Conservation (phyloP, 164 flowering plant genomes). For the Aristolochia fimbriata region DNA sequence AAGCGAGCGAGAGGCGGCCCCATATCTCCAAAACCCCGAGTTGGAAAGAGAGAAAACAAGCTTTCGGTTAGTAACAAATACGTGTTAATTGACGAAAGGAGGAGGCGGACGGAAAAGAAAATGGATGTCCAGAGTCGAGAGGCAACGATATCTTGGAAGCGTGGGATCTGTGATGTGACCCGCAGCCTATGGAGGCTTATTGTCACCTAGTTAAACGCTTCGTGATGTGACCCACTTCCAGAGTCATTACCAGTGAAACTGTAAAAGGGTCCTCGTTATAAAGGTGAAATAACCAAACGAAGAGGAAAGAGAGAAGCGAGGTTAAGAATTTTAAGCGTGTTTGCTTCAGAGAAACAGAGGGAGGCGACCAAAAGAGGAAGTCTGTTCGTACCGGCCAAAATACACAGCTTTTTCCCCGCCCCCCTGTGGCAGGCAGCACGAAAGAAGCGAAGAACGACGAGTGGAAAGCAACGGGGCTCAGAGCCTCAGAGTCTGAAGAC, state of each 20-base stretch:
- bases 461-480: too few species aligned
- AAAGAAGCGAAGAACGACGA: too few species aligned
- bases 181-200: slow-evolving; percentile 7
- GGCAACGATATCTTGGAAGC: too few species aligned
- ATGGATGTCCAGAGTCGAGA: background rate
- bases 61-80: too few species aligned
- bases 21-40: background rate
- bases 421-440: too few species aligned
- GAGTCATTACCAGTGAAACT: slow-evolving; percentile 40
- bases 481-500: too few species aligned
- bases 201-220: slow-evolving; percentile 19
- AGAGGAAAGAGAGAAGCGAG: background rate
- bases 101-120: background rate
- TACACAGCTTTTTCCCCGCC: too few species aligned
- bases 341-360: too few species aligned
- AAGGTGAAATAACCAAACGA: slow-evolving; percentile 4
- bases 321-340: background rate
- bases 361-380: background rate
- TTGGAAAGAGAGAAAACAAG: too few species aligned
- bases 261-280: slow-evolving; percentile 8
- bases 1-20: background rate
- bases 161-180: slow-evolving; percentile 22
- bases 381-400: background rate
- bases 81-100: too few species aligned
- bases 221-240: slow-evolving; percentile 73